These are phyloP conservation scores for Penicillium herquei DNA, from an alignment of 495 filamentous ascomycete genomes.

Conservation along the genomic window DNA sequence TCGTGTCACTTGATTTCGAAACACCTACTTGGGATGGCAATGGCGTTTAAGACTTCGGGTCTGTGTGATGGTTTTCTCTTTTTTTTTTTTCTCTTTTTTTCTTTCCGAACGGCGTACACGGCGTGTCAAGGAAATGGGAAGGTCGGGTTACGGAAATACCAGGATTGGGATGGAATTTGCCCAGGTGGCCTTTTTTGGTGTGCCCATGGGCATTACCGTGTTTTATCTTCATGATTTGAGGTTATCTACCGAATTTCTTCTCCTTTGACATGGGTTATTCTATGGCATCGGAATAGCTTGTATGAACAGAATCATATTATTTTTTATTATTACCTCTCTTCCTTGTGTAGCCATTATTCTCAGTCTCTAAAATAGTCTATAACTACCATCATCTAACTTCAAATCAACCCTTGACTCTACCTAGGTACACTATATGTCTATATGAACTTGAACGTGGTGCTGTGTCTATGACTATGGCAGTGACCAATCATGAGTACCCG, in stretches of 20 bases:
- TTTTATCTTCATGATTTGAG: slow-evolving; percentile 20
- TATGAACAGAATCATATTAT: slow-evolving; percentile 23
- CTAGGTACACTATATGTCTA: too few relatives aligned
- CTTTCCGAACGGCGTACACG: slow-evolving; percentile 33
- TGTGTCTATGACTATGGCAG: too few relatives aligned
- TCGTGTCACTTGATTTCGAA: slow-evolving; percentile 21
- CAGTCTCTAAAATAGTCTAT: not conserved
- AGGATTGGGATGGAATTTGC: slow-evolving; percentile 24
- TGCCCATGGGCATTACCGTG: slow-evolving; percentile 4
- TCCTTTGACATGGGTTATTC: slow-evolving; percentile 15
- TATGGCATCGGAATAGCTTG: slow-evolving; percentile 22
- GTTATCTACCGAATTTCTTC: slow-evolving; percentile 17
- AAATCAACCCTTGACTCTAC: too few relatives aligned
- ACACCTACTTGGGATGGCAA: slow-evolving; percentile 15
- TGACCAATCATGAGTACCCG: too few relatives aligned
- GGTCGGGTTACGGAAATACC: slow-evolving; percentile 36
- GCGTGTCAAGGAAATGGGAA: slow-evolving; percentile 25
- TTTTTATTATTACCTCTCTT: not conserved
- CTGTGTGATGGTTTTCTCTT: slow-evolving; percentile 18
- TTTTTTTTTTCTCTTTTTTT: slow-evolving; percentile 16
- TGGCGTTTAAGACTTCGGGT: slow-evolving; percentile 19
- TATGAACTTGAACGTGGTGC: too few relatives aligned
- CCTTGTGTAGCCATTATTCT: not conserved
- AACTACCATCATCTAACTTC: too few relatives aligned
- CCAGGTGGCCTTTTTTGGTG: not conserved